phyloP scores from a whole-genome alignment of 2,329 filamentous ascomycete species.

The Pseudogymnoascus sp. region DNA sequence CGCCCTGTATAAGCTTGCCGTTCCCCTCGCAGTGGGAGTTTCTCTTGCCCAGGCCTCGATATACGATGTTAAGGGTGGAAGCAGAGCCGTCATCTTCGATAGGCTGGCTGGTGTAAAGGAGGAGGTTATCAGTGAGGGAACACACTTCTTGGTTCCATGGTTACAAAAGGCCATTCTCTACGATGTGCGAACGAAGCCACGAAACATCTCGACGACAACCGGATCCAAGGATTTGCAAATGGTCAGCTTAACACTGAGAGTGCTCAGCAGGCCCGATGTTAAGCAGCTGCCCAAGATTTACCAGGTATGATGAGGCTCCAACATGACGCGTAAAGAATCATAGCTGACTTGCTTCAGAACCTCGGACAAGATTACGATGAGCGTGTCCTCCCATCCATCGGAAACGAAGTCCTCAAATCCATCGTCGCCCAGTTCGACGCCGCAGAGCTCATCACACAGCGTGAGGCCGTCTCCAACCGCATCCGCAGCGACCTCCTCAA shows the following conservation, averaged over 20 bases:
- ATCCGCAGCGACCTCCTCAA: conserved; percentile 88
- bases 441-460: conserved; percentile 96
- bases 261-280: conserved; percentile 90
- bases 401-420: conserved; percentile 97
- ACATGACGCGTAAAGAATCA: neutral
- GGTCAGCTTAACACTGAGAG: conserved; percentile 95
- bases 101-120: conserved; percentile 88
- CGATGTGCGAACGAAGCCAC: conserved; percentile 93
- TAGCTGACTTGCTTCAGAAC: conserved; percentile 50
- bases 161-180: conserved; percentile 90
- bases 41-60: conserved; percentile 69
- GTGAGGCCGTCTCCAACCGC: conserved; percentile 90
- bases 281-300: conserved; percentile 93
- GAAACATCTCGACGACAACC: conserved; percentile 95
- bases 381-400: conserved; percentile 94
- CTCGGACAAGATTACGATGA: conserved; percentile 98
- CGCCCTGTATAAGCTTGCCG: conserved; percentile 57
- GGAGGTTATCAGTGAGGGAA: conserved; percentile 86
- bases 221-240: conserved; percentile 99
- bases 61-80: conserved; percentile 95
- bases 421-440: conserved; percentile 99
- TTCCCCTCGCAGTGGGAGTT: conserved; percentile 65
- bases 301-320: conserved; percentile 56
- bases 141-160: conserved; percentile 94
- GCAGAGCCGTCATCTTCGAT: conserved; percentile 96